Base-by-base conservation (phyloP, 2,329 filamentous ascomycete genomes). In the Colletotrichum sp. region DNA sequence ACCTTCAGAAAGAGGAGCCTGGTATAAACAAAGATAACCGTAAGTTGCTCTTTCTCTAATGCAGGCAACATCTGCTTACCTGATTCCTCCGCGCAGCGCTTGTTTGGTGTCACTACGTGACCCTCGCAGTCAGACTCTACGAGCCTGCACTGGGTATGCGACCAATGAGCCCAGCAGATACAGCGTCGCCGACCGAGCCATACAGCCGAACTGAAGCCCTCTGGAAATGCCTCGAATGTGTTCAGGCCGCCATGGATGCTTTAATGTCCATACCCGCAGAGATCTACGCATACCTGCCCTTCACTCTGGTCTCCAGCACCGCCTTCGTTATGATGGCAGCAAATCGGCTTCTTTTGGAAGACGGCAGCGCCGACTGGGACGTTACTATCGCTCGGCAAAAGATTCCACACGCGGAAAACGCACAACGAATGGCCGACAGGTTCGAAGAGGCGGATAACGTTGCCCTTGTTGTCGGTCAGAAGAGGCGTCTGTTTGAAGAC, bases 321-420 rank as follows among this genome's bases (percentile, higher is more conserved):
- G 81, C 84, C 1, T 87, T 86, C 64, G 77, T 78, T 8, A 77
- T 85, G 15, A 81, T 86, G 8, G 84, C 85, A 3, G 77, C 80
- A 0, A 82, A 81, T 1, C 84, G 85, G 1, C 79, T 88, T 3
- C 77, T 87, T 6, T 80, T 85, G 6, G 78, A 85, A 2, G 83
- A 84, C 8, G 80, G 81, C 21, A 77, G 80, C 2, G 67, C 78
- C 6, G 85, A 86, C 57, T 88, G 86, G 86, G 83, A 85, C 49
- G 67, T 81, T 3, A 65, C 75, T 1, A 69, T 82, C 4, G 86
- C 85, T 0, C 82, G 85, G 7, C 78, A 79, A 8, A 78, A 80
- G 6, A 71, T 87, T 7, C 84, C 86, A 68, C 82, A 87, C 63
- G 79, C 81, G 2, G 78, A 71, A 2, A 39, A 83, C 0, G 69